Evolutionary conservation across 495 filamentous ascomycete genomes (phyloP).

Genomic region (Penicillium pancosmium): DNA sequence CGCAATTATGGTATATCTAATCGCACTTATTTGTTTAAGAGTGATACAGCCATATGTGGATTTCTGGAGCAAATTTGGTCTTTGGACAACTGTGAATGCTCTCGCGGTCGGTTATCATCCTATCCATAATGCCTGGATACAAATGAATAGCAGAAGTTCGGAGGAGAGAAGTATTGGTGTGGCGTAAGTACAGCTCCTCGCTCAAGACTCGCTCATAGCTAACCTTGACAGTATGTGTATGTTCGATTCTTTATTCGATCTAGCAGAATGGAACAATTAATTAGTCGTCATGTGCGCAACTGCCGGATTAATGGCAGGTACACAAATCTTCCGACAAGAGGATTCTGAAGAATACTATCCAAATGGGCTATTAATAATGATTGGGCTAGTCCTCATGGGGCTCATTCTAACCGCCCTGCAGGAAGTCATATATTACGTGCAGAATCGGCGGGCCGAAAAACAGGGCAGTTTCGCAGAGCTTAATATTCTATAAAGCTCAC

Average conservation of each 20-base stretch:
- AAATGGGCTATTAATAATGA: constrained; percentile 29
- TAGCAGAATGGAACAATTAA: background rate
- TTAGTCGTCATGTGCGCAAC: constrained; percentile 37
- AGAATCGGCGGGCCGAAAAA: background rate
- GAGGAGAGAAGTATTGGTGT: constrained; percentile 35
- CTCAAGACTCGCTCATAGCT: background rate
- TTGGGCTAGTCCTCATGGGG: constrained; percentile 20
- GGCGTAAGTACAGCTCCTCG: constrained; percentile 26
- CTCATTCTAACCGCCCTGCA: constrained; percentile 17
- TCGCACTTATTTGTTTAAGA: constrained; percentile 23
- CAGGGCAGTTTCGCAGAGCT: background rate
- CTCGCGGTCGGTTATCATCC: constrained; percentile 40
- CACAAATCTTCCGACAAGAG: constrained; percentile 33
- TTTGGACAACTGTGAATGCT: constrained; percentile 36
- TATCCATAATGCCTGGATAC: constrained; percentile 40
- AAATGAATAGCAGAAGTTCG: constrained; percentile 28
- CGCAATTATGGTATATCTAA: constrained; percentile 27
- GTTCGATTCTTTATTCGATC: background rate
- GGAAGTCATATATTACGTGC: constrained; percentile 12
- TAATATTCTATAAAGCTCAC: background rate
- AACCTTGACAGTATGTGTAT: constrained; percentile 33
- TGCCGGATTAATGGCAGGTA: constrained; percentile 33
- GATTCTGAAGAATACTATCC: constrained; percentile 27
- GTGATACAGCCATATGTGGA: constrained; percentile 15
- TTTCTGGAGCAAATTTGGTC: constrained; percentile 29